Evolutionary conservation across 164 flowering plant genomes (phyloP), one percentile per base, ranked within the genome.

Genomic region (Protea cynaroides): DNA sequence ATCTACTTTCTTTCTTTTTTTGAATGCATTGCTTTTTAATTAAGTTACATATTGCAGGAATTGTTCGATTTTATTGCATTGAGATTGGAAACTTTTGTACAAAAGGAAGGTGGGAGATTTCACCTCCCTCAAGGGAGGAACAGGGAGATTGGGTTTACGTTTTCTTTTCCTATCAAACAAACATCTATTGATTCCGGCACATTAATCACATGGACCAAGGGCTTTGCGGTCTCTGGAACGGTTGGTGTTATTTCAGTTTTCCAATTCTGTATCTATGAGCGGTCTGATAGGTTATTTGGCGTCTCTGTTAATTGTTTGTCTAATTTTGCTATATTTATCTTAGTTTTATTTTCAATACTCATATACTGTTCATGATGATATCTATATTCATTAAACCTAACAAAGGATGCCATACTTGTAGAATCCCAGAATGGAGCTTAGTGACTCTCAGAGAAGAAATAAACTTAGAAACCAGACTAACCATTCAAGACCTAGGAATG

Each of bases 151-250:
- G 98, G 98, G 17, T 93, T 93, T 69, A 88, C 97, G 24, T 93
- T 93, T 73, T 93, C 98, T 46, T 93, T 90, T 68, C 97, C 98
- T 0, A 87, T 93, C 55, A 89, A 78, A 69, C 96, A 93, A 61
- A 87, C 81, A 8, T 87, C 98, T 1, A 83, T 90, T 52, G 82
- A 80, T 63, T 87, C 98, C 10, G 96, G 98, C 62, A 86, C 82
- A 47, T 79, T 90, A 14, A 88, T 93, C 58, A 86, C 86, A 70
- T 93, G 96, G 98, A 90, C 97, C 1, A 93, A 93, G 70, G 96
- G 96, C 4, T 93, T 90, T 72, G 76, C 92, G 7, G 86, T 93
- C 59, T 82, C 92, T 56, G 97, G 92, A 75, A 83, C 92, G 74
- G 98, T 90, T 65, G 21, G 90, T 83, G 19, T 62, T 29, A 29